These are phyloP conservation scores for Boletus sensibilis DNA, from an alignment of 768 basidiomycete genomes.

Conservation along the genomic window DNA sequence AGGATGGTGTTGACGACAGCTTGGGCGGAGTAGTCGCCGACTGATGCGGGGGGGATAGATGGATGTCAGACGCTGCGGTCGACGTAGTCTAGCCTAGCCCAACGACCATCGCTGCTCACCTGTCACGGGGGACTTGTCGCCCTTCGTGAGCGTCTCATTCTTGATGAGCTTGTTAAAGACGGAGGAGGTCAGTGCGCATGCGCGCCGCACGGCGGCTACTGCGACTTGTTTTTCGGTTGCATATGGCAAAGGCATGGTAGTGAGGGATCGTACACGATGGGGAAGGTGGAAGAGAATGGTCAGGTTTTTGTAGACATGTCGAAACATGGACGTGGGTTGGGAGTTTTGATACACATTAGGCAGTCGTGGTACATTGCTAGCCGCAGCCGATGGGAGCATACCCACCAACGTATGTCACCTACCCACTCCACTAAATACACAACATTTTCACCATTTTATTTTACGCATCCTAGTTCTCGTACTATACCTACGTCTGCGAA, in stretches of 20 bases:
- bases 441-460: not conserved
- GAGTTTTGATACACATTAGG: not conserved
- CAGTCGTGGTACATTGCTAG: not conserved
- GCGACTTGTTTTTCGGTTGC: slow-evolving; percentile 77
- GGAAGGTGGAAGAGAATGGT: not conserved
- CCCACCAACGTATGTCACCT: too few species aligned
- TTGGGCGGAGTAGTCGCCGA: slow-evolving; percentile 93
- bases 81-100: not conserved
- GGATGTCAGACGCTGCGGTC: not conserved
- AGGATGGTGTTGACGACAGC: slow-evolving; percentile 87
- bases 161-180: slow-evolving; percentile 86
- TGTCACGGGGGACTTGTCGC: slow-evolving; percentile 90
- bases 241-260: slow-evolving; percentile 53
- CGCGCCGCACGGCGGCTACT: slow-evolving; percentile 82
- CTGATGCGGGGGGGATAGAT: slow-evolving; percentile 37
- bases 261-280: not conserved
- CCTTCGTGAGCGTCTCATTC: slow-evolving; percentile 84
- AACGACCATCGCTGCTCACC: slow-evolving; percentile 41
- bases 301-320: slow-evolving; percentile 14
- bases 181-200: slow-evolving; percentile 77
- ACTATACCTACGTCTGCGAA: not conserved
- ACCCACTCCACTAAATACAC: not conserved
- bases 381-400: not conserved
- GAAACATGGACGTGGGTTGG: slow-evolving; percentile 5
- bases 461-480: not conserved